phyloP scores from a whole-genome alignment of 2,329 filamentous ascomycete species.

The Penicillium sp. region DNA sequence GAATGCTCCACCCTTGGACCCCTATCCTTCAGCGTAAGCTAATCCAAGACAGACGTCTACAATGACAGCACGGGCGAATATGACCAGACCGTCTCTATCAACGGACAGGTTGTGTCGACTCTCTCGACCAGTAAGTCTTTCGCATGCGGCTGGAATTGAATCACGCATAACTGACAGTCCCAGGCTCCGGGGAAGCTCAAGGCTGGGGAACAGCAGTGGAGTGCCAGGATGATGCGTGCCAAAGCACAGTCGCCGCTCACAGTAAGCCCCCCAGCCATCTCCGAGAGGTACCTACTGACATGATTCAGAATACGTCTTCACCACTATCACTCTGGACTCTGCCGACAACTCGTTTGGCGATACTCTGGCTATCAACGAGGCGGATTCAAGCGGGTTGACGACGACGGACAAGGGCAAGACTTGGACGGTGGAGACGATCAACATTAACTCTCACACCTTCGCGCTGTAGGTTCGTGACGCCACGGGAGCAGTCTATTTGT shows the following conservation, averaged over 20 bases:
- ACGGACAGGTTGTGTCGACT: constrained; percentile 34
- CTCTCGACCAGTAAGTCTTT: constrained; percentile 32
- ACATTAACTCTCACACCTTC: constrained; percentile 35
- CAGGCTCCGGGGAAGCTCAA: constrained; percentile 35
- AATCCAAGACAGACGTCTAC: constrained; percentile 29
- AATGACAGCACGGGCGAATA: constrained; percentile 37
- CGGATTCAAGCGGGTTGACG: constrained; percentile 30
- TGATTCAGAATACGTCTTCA: constrained; percentile 34
- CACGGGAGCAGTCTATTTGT: not conserved
- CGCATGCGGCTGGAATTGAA: not conserved
- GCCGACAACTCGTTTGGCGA: constrained; percentile 32
- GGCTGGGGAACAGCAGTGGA: constrained; percentile 41
- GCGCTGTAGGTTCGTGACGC: constrained; percentile 3
- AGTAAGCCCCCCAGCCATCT: constrained; percentile 26
- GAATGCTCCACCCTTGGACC: not conserved
- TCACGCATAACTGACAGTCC: not conserved
- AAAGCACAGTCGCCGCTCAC: constrained; percentile 34
- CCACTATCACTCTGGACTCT: constrained; percentile 35
- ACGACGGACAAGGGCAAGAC: constrained; percentile 34
- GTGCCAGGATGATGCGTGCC: constrained; percentile 35
- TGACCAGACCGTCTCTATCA: constrained; percentile 36
- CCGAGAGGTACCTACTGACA: not conserved
- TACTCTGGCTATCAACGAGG: constrained; percentile 35
- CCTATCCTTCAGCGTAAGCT: not conserved
- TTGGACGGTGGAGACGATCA: constrained; percentile 35